Percentiles rank a stretch among this genome's conserved stretches.
phyloP scores from a whole-genome alignment of 106 monocot species.

The Acanthochlamys bracteata region DNA sequence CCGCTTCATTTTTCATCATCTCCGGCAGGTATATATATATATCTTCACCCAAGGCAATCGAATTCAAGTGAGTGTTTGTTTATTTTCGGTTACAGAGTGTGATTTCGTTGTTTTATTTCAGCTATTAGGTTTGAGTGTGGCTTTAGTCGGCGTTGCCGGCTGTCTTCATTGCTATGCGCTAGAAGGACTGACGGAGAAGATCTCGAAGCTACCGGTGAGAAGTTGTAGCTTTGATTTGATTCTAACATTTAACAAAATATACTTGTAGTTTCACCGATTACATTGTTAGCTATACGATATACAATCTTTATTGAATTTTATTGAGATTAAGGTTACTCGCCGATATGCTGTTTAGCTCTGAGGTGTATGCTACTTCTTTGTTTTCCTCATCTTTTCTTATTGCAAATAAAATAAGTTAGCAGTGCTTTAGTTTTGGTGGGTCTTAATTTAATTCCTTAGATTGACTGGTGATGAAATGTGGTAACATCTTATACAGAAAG shows the following conservation, averaged over 20 bases:
- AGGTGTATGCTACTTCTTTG: neutral
- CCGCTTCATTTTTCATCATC: no score
- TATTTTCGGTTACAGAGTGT: no score
- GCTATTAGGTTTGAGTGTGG: neutral
- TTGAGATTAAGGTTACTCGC: neutral
- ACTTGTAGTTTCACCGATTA: no score
- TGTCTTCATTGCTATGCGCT: neutral
- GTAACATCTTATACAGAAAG: constrained; percentile 46
- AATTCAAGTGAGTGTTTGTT: no score
- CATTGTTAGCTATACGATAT: neutral
- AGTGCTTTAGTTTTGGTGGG: neutral
- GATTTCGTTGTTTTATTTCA: no score
- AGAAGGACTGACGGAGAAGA: neutral
- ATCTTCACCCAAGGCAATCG: no score
- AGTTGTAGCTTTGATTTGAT: neutral
- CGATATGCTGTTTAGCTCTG: neutral
- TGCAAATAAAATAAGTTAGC: no score
- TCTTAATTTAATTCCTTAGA: constrained; percentile 15
- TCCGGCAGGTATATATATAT: no score
- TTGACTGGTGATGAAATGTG: constrained; percentile 28
- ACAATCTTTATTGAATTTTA: neutral
- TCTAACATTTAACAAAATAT: neutral
- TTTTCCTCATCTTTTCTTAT: neutral
- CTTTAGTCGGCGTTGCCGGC: neutral
- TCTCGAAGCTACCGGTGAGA: neutral